Base-by-base conservation (phyloP, 768 basidiomycete species). In the Podaxis pistillaris region DNA sequence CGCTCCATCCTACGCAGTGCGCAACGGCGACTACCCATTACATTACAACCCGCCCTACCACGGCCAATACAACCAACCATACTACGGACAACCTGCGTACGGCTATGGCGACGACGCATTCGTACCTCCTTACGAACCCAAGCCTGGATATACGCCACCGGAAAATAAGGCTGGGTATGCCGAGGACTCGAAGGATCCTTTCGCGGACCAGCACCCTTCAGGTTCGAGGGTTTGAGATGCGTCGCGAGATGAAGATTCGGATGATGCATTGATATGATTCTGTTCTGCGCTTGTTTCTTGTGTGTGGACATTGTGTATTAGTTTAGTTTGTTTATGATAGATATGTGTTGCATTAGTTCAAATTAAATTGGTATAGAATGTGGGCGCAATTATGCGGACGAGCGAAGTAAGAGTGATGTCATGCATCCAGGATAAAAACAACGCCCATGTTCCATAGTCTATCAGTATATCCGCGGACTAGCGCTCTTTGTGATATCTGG, bases 41-140 rank as follows among this genome's bases (percentile, higher is more conserved):
- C 81, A 84, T 69, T 89, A 90, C 72, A 84, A 80, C 66, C 83
- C 83, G 4, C 85, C 88, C 0, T 90, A 88, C 73, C 78, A 78
- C 56, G 72, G 78, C n/a, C 73, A 60, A 17, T 68, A 64, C n/a
- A 64, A 65, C 8, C 83, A 81, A 63, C 75, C 79, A 3, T 80
- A 85, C 0, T 85, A 86, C 0, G 63, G 80, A 0, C 77, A 83
- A 8, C 86, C 85, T 2, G 80, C 78, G 1, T 68, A 67, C 38
- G 62, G 57, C 5, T 37, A 65, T 6, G 73, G 75, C n/a, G 64
- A 70, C 2, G 78, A 80, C 52, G 68, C 73, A 13, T 77, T 75
- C 58, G 71, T 70, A 1, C 75, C 76, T n/a, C 72, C 75, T 13
- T 75, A 75, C 51, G 71, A 71, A 11, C 28, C 51, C 7, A 55